Percentiles rank a stretch among this genome's conserved stretches.
These are phyloP conservation scores for Teratosphaeria nubilosa DNA, from an alignment of 2,329 filamentous ascomycete genomes.

Conservation along the genomic window DNA sequence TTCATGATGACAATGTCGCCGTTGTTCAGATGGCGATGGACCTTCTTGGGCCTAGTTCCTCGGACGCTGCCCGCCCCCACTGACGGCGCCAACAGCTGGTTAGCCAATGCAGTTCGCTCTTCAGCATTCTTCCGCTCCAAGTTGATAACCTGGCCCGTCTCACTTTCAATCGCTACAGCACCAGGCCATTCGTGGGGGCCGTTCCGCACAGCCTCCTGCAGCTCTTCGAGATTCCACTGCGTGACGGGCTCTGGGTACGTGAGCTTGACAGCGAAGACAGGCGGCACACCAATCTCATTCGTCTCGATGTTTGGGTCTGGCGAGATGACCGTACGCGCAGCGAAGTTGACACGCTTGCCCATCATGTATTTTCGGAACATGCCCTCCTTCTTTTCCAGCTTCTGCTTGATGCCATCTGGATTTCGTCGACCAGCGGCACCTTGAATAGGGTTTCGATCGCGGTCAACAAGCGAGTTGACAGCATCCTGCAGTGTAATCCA, in stretches of 20 bases:
- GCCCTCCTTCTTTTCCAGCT: slow-evolving; percentile 96
- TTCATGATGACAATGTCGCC: slow-evolving; percentile 99
- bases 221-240: slow-evolving; percentile 89
- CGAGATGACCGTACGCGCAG: slow-evolving; percentile 93
- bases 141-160: slow-evolving; percentile 83
- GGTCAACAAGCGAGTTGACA: slow-evolving; percentile 88
- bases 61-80: slow-evolving; percentile 47
- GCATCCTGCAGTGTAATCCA: slow-evolving; percentile 78
- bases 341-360: slow-evolving; percentile 99
- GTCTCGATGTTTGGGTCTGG: slow-evolving; percentile 98
- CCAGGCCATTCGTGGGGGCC: slow-evolving; percentile 90
- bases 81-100: slow-evolving; percentile 81
- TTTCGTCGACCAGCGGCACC: slow-evolving; percentile 67
- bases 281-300: slow-evolving; percentile 94
- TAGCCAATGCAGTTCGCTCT: slow-evolving; percentile 79
- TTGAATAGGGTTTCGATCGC: slow-evolving; percentile 72
- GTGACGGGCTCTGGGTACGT: slow-evolving; percentile 97
- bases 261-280: slow-evolving; percentile 92
- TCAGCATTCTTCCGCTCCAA: slow-evolving; percentile 79
- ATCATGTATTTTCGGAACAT: slow-evolving; percentile 99
- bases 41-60: slow-evolving; percentile 83
- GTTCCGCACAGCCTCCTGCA: slow-evolving; percentile 94
- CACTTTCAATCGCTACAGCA: slow-evolving; percentile 87
- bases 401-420: slow-evolving; percentile 94
- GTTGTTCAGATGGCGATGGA: slow-evolving; percentile 89